Conservation (phyloP, 176 grass and related monocot species). For the Oryza punctata region DNA sequence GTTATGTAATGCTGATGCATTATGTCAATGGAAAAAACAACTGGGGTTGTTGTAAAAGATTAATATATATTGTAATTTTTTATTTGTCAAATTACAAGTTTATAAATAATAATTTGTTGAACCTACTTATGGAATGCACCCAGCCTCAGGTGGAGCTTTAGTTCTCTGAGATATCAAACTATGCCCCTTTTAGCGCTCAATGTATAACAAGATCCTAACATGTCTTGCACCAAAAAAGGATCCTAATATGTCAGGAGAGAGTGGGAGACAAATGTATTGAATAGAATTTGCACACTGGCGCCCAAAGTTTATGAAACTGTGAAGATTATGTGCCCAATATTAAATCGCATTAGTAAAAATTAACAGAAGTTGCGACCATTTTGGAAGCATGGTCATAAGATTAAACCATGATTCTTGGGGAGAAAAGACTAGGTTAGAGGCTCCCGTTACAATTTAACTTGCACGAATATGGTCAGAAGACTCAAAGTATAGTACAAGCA, state of each 20-base stretch:
- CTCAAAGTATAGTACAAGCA: slow-evolving; percentile 34
- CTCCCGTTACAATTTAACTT: slow-evolving; percentile 11
- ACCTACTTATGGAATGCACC: neutral
- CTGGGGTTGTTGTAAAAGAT: neutral
- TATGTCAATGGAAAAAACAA: neutral
- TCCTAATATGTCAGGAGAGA: neutral
- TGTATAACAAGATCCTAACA: neutral
- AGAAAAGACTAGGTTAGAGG: slow-evolving; percentile 28
- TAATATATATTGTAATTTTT: neutral
- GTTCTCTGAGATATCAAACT: neutral
- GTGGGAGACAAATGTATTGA: slow-evolving; percentile 8
- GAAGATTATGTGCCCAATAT: slow-evolving; percentile 6
- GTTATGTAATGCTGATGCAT: neutral
- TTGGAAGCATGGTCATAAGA: neutral
- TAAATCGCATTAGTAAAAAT: neutral
- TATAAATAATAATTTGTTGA: neutral
- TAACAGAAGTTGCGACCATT: neutral
- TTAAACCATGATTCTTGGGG: neutral
- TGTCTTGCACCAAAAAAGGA: neutral
- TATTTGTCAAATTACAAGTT: neutral
- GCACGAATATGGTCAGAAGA: slow-evolving; percentile 31
- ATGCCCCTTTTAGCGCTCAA: neutral
- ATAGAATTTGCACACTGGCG: neutral
- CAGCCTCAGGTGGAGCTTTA: neutral
- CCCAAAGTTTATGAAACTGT: neutral